Evolutionary conservation across 345 rosid genomes (phyloP).

Genomic region (Capsella bursapastoris): DNA sequence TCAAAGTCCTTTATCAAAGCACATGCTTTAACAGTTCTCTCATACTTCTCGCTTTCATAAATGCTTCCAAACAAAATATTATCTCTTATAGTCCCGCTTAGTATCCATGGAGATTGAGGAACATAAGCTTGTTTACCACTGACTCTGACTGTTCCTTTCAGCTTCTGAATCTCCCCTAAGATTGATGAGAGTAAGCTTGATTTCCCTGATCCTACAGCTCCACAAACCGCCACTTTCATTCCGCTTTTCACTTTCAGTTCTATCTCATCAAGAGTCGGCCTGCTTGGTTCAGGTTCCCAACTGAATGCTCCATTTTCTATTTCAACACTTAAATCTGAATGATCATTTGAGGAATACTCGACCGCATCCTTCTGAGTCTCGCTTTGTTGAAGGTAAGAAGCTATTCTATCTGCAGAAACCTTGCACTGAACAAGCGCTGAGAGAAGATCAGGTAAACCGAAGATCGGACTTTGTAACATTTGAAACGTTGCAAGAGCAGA

Average conservation of each 20-base stretch:
- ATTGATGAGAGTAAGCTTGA: constrained; percentile 82
- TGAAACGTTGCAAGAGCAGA: constrained; percentile 91
- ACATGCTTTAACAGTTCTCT: constrained; percentile 72
- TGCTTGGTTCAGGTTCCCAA: constrained; percentile 63
- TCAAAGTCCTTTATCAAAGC: constrained; percentile 81
- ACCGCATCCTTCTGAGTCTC: constrained; percentile 74
- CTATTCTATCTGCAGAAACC: constrained; percentile 84
- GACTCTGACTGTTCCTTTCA: constrained; percentile 68
- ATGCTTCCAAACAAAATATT: constrained; percentile 83
- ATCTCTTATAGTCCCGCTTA: constrained; percentile 79
- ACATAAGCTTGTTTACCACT: constrained; percentile 88
- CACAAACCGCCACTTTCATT: constrained; percentile 91
- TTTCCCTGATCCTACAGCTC: constrained; percentile 88
- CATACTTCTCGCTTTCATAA: constrained; percentile 59
- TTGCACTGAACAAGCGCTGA: constrained; percentile 73
- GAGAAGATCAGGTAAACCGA: constrained; percentile 83
- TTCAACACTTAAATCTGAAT: constrained; percentile 58
- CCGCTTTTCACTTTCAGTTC: constrained; percentile 70
- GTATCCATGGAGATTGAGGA: constrained; percentile 91
- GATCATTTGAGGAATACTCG: constrained; percentile 50
- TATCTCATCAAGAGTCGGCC: constrained; percentile 64
- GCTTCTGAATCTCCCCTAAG: constrained; percentile 80
- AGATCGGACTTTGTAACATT: constrained; percentile 89
- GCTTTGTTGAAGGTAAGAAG: constrained; percentile 71
- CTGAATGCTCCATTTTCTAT: constrained; percentile 68